Evolutionary conservation across 169 alveolate genomes (phyloP).

Genomic region (Ichthyophthirius multifiliis): DNA sequence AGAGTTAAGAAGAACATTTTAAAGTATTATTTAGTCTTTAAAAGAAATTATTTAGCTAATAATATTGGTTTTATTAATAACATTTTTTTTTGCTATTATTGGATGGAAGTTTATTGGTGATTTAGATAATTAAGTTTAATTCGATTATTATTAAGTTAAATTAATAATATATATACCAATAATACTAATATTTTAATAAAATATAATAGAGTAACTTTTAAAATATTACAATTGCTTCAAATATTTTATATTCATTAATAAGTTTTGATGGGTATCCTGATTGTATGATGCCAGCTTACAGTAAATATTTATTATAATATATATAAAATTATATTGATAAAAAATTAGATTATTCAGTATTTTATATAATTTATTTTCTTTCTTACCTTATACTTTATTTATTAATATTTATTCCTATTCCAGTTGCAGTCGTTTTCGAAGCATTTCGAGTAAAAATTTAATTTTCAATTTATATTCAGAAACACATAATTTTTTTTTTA

Average conservation of each 20-base stretch:
- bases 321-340: background rate
- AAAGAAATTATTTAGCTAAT: background rate
- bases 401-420: constrained; percentile 41
- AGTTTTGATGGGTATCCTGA: constrained; percentile 14
- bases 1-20: constrained; percentile 7
- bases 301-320: background rate
- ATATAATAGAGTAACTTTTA: background rate
- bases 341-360: background rate
- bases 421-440: constrained; percentile 50
- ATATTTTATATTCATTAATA: constrained; percentile 6
- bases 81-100: background rate
- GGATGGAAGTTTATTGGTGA: constrained; percentile 13
- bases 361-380: constrained; percentile 13
- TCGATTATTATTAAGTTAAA: background rate
- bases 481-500: background rate
- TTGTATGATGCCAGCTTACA: background rate
- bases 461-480: background rate
- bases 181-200: background rate
- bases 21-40: background rate
- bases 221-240: background rate
- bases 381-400: constrained; percentile 17
- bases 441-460: constrained; percentile 14
- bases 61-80: background rate
- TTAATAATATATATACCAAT: background rate
- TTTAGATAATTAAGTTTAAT: background rate